Base-by-base conservation (phyloP, 495 filamentous ascomycete genomes). In the Penicillium atrosanguineum region DNA sequence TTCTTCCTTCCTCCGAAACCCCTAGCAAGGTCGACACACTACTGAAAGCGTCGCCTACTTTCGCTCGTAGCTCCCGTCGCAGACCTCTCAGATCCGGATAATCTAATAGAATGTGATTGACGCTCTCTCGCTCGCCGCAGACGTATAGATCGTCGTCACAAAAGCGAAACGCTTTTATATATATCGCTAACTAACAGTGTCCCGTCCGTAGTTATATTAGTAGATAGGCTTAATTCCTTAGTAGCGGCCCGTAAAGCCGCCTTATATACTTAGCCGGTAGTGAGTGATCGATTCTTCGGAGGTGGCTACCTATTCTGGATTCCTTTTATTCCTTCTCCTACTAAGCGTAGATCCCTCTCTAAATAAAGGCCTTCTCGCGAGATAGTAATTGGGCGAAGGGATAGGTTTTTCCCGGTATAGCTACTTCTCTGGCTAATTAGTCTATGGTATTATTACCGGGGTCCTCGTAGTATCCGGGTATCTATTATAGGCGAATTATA, bases 11-110 rank as follows among this genome's bases (percentile, higher is more conserved):
- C 1, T 40, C 46, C 41, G 48, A 48, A 34, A 58, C 56, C 62
- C 62, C 62, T 40, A 69, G 46, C 54, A 65, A 57, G 42, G 37
- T 58, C 45, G 60, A 57, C 15, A 68, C 47, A 38, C 53, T 61
- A 46, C 57, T 57, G 38, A 67, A 60, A 2, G 23, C 23, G 23
- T 23, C 23, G 2, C 23, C 23, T 5, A 23, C 23, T 23, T 23
- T 23, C 23, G 2, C 2, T 5, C 23, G 2, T 5, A 23, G 5
- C 5, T 2, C 23, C 23, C 23, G 2, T 23, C 23, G 23, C 5
- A 23, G 23, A 23, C 5, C 23, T 5, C 5, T 23, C 23, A 23
- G 5, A 2, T 2, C 5, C 5, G 23, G 23, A 5, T 52, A 62
- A n/a, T 57, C 59, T 28, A 65, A 5, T 14, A 62, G 38, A 0